phyloP scores from a whole-genome alignment of 441 rosid species.

The Erysimum cheiri region DNA sequence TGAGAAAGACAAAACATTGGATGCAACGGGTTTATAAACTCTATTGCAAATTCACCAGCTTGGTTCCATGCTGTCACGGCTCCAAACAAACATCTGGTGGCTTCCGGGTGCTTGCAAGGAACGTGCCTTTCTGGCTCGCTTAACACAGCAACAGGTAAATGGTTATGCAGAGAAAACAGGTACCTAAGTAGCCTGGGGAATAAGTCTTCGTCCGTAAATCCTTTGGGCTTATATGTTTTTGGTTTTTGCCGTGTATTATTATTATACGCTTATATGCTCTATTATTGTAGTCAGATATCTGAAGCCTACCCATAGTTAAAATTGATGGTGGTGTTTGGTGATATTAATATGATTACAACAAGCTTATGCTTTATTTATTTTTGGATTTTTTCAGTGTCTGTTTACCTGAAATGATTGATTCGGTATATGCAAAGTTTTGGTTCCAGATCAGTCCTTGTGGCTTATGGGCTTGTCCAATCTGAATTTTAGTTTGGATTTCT shows the following conservation, averaged over 20 bases:
- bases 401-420: conserved; percentile 5
- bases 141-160: conserved; percentile 38
- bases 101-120: conserved; percentile 52
- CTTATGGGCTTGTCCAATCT: no score
- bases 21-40: conserved; percentile 73
- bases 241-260: conserved; percentile 34
- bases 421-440: conserved; percentile 10
- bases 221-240: conserved; percentile 28
- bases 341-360: conserved; percentile 22
- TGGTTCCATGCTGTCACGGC: conserved; percentile 79
- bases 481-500: no score
- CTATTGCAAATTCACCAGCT: conserved; percentile 69
- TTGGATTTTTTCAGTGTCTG: neutral
- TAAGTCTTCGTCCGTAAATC: conserved; percentile 26
- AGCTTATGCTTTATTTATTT: conserved; percentile 12
- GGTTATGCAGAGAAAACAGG: conserved; percentile 34
- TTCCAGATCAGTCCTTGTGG: neutral
- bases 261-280: conserved; percentile 8
- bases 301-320: conserved; percentile 31
- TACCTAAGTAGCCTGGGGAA: conserved; percentile 33
- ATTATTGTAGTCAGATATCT: conserved; percentile 28
- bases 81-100: conserved; percentile 57
- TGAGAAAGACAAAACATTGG: conserved; percentile 34
- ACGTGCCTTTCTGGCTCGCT: conserved; percentile 42
- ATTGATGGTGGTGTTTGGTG: conserved; percentile 32